Evolutionary conservation across 495 filamentous ascomycete genomes (phyloP), one percentile per base, ranked within the genome.

Genomic region (Mycothermus thermophilus): DNA sequence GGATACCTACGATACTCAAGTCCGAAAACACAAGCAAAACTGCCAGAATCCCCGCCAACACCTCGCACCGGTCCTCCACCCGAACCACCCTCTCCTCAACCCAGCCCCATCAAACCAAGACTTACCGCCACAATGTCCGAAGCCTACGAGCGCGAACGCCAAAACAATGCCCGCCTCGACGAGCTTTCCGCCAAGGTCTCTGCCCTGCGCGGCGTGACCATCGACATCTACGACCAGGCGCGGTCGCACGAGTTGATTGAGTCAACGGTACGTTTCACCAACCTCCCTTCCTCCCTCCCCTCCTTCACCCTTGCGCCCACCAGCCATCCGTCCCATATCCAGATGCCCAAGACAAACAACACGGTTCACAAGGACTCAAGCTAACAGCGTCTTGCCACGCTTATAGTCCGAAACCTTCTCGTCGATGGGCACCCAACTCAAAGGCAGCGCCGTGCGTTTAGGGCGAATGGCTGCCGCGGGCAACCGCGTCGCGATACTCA

Each of bases 171-270:
- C 48, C 86, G 90, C 53, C 80, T 97, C 32, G 78, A 85, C 47
- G 86, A 92, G 48, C 79, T 97, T 15, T 77, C 82, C 11, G 68
- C 71, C 17, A 97, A 97, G 58, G 84, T 95, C 20, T 82, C 82
- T 28, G 83, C 85, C 22, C 71, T 97, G 34, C 86, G 87, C 49
- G 78, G 78, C 44, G 85, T 97, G n/a, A 97, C 90, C n/a, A 75
- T 95, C 28, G 83, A 96, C 62, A 97, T 97, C 54, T 93, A 95
- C 63, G 86, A 95, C 61, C 81, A 86, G 52, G 90, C 90, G 25
- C 71, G 83, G 25, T 73, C 79, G 48, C 87, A 94, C 50, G 73
- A 79, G 34, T 69, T 90, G 18, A 81, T 97, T 38, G 85, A 96
- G 55, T 70, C 73, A 46, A 83, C 82, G 27, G 85, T 93, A 72